phyloP scores from a whole-genome alignment of 345 rosid species.

The Salix purpurea region DNA sequence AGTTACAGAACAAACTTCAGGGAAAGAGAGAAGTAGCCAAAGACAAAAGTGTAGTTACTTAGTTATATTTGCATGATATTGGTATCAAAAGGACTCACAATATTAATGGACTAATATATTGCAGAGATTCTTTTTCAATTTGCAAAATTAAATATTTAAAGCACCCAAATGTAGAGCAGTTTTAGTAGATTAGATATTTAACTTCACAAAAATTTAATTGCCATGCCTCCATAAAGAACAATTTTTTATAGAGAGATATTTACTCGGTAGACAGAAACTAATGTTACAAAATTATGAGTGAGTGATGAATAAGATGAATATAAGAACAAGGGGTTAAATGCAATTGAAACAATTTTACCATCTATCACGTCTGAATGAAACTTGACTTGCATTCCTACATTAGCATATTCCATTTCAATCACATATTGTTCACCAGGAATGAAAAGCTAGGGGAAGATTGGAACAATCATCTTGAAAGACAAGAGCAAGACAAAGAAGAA shows the following conservation, averaged over 20 bases:
- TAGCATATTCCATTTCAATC: background rate
- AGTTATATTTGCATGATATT: background rate
- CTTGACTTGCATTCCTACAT: background rate
- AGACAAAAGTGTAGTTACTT: background rate
- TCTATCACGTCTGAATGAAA: background rate
- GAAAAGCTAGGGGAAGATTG: background rate
- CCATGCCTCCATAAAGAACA: background rate
- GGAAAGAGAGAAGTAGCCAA: slow-evolving; percentile 4
- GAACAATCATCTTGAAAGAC: background rate
- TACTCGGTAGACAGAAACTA: background rate
- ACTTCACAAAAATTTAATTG: background rate
- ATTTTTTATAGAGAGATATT: background rate
- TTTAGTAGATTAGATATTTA: background rate
- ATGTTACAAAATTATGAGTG: background rate
- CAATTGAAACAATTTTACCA: background rate
- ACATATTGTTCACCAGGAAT: background rate
- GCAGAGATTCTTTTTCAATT: background rate
- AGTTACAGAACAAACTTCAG: slow-evolving; percentile 7
- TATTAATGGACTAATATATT: background rate
- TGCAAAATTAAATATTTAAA: background rate
- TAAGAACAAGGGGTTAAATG: background rate
- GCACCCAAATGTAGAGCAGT: background rate
- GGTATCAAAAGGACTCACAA: background rate
- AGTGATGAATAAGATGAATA: background rate
- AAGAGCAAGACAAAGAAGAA: background rate